phyloP scores from a whole-genome alignment of 2,329 filamentous ascomycete genomes.

The Pyrenophora graminea region DNA sequence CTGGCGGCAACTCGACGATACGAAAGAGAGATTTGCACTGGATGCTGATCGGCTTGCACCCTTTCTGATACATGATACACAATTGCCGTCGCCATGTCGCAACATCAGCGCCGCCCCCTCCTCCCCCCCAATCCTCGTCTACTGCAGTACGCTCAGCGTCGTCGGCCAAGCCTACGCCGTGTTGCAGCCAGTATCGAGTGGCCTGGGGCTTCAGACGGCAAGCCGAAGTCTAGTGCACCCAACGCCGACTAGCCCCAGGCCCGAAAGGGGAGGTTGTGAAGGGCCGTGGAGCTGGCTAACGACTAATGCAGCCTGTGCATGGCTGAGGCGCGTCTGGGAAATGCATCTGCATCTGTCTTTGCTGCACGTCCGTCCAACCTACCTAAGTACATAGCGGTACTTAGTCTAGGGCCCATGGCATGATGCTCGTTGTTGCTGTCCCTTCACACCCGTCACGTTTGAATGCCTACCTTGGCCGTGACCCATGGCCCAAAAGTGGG shows the following conservation, averaged over 20 bases:
- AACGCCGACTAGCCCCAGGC: conserved; percentile 13
- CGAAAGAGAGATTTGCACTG: neutral
- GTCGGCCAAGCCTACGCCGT: conserved; percentile 3
- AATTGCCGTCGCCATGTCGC: neutral
- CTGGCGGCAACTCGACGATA: neutral
- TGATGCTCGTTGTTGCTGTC: neutral
- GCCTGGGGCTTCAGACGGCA: conserved; percentile 19
- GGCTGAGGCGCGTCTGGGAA: conserved; percentile 13
- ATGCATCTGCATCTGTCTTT: neutral
- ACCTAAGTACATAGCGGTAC: no score
- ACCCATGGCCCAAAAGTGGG: neutral
- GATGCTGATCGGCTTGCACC: no score
- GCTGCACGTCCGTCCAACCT: neutral
- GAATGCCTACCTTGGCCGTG: no score
- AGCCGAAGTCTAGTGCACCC: conserved; percentile 18
- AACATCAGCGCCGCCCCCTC: neutral
- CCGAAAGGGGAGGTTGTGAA: conserved; percentile 18
- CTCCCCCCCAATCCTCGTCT: neutral
- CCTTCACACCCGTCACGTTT: neutral
- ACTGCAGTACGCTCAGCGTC: no score
- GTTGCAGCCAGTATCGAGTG: conserved; percentile 16
- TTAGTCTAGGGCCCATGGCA: neutral
- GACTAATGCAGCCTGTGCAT: conserved; percentile 15
- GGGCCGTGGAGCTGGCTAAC: conserved; percentile 10
- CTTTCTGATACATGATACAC: no score